These are phyloP conservation scores for Cryptococcus sp. DNA, from an alignment of 1,284 basidiomycete species.

Conservation along the genomic window DNA sequence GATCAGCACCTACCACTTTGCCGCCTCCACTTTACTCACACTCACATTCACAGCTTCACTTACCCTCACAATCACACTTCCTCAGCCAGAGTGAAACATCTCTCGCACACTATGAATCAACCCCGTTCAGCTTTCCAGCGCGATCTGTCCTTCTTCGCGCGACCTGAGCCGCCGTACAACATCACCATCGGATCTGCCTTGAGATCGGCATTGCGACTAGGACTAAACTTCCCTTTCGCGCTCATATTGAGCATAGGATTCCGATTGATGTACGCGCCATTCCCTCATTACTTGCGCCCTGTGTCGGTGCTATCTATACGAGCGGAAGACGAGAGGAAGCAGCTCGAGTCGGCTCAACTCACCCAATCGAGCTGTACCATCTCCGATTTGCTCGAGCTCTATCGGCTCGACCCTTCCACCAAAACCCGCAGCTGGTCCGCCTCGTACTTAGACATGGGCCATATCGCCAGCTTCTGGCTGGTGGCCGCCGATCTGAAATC, in stretches of 20 bases:
- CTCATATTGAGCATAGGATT: constrained; percentile 4
- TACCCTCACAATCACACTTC: no score
- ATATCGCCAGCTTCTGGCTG: constrained; percentile 14
- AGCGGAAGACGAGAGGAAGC: background rate
- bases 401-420: background rate
- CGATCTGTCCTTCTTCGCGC: constrained; percentile 6
- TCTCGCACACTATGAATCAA: background rate
- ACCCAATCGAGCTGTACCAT: constrained; percentile 1
- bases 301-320: background rate
- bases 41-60: no score
- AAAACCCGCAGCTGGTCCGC: background rate
- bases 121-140: constrained; percentile 6
- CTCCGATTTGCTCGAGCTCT: constrained; percentile 1
- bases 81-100: no score
- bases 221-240: constrained; percentile 9
- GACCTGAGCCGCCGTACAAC: background rate
- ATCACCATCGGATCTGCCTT: constrained; percentile 7
- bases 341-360: constrained; percentile 2
- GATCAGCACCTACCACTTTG: no score
- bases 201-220: constrained; percentile 2
- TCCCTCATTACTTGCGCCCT: constrained; percentile 3
- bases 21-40: no score
- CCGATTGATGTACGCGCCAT: background rate
- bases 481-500: constrained; percentile 15
- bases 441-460: constrained; percentile 4